These are phyloP conservation scores for Ceratocystis diversiconidia DNA, from an alignment of 2,329 filamentous ascomycete genomes.

Conservation along the genomic window DNA sequence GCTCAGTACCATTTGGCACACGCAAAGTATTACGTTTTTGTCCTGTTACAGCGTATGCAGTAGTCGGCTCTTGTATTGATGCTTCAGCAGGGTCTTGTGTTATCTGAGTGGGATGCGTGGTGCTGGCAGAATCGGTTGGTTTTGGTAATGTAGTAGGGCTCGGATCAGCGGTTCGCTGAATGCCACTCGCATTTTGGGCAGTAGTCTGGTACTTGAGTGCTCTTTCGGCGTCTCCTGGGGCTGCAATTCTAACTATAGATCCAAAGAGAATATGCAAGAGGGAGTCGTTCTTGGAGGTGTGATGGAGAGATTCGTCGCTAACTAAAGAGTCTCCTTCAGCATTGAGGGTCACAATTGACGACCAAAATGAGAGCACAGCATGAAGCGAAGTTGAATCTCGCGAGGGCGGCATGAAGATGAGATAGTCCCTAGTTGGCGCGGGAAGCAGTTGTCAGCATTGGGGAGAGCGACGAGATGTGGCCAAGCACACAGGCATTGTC, in stretches of 20 bases:
- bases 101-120: neutral
- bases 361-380: constrained; percentile 81
- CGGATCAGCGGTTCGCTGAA: neutral
- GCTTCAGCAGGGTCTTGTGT: neutral
- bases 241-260: constrained; percentile 45
- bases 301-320: constrained; percentile 78
- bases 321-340: constrained; percentile 88
- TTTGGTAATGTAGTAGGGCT: neutral
- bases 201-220: constrained; percentile 10
- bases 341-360: constrained; percentile 75
- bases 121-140: neutral
- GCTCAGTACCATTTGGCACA: constrained; percentile 20
- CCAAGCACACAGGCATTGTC: too few relatives aligned
- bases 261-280: constrained; percentile 63
- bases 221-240: constrained; percentile 16
- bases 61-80: neutral
- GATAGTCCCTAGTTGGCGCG: constrained; percentile 54
- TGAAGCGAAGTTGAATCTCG: constrained; percentile 49
- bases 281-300: constrained; percentile 74
- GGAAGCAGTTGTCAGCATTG: too few relatives aligned
- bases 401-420: constrained; percentile 70
- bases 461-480: too few relatives aligned
- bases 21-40: constrained; percentile 8
- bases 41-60: neutral
- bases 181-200: neutral